Evolutionary conservation across 192 early-diverging fungal genomes (phyloP).

Genomic region (Coemansia reversa): DNA sequence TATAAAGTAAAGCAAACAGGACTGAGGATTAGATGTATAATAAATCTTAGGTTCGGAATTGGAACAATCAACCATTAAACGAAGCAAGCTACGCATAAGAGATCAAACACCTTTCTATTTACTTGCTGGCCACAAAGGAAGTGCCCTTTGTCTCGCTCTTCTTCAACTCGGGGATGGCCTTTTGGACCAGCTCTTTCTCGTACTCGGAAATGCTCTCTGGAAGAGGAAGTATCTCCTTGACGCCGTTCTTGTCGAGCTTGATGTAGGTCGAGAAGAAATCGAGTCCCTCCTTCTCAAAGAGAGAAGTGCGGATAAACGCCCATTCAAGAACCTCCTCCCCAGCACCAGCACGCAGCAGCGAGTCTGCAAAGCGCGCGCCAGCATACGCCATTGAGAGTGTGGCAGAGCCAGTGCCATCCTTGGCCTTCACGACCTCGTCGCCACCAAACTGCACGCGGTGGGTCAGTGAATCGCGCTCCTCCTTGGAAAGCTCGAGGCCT

Average conservation of each 20-base stretch:
- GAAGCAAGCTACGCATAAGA: background rate
- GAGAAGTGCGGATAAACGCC: constrained; percentile 74
- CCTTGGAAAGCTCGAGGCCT: constrained; percentile 68
- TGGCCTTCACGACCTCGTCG: constrained; percentile 99
- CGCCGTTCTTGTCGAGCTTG: constrained; percentile 80
- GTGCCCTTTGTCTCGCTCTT: constrained; percentile 89
- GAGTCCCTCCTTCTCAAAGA: constrained; percentile 62
- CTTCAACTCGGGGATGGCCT: constrained; percentile 87
- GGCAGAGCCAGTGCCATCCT: constrained; percentile 90
- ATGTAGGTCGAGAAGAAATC: constrained; percentile 79
- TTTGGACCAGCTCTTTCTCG: constrained; percentile 82
- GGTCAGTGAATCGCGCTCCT: constrained; percentile 87
- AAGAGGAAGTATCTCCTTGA: constrained; percentile 82
- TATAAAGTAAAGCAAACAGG: no score
- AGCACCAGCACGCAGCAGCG: constrained; percentile 77
- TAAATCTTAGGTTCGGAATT: background rate
- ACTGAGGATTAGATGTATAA: background rate
- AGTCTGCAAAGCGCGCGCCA: constrained; percentile 88
- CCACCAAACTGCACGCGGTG: constrained; percentile 99
- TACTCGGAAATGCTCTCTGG: constrained; percentile 70
- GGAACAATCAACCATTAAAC: background rate
- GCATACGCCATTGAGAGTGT: constrained; percentile 90
- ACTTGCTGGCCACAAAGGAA: constrained; percentile 48
- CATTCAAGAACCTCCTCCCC: constrained; percentile 83
- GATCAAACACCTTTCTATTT: background rate